phyloP scores from a whole-genome alignment of 2,329 filamentous ascomycete species.

The Trichoderma sp. region DNA sequence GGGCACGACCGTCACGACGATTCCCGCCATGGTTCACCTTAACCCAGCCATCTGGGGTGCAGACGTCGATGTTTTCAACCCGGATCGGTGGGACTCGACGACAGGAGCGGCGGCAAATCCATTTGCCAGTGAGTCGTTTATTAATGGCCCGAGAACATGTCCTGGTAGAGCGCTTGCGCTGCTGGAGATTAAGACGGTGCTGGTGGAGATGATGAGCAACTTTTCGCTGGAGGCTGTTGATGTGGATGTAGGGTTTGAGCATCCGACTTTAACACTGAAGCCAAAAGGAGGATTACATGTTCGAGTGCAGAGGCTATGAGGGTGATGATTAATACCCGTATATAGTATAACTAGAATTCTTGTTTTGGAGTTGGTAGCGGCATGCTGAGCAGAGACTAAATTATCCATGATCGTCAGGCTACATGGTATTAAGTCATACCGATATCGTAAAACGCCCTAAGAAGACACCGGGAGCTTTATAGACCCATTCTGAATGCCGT shows the following conservation, averaged over 20 bases:
- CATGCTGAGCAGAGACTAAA: neutral
- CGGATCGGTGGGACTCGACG: constrained; percentile 38
- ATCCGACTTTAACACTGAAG: constrained; percentile 28
- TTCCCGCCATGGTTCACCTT: constrained; percentile 36
- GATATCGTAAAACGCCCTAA: neutral
- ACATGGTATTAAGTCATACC: neutral
- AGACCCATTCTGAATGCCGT: neutral
- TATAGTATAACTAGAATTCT: neutral
- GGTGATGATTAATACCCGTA: neutral
- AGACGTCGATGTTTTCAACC: constrained; percentile 34
- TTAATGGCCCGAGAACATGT: constrained; percentile 38
- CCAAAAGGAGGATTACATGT: constrained; percentile 22
- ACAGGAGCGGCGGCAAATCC: constrained; percentile 27
- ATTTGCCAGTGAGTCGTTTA: constrained; percentile 37
- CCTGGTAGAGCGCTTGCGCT: constrained; percentile 37
- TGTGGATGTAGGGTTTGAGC: constrained; percentile 25
- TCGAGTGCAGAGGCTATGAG: neutral
- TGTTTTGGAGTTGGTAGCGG: neutral
- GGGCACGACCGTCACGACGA: constrained; percentile 38
- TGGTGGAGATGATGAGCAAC: constrained; percentile 32
- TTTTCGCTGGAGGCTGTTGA: constrained; percentile 27
- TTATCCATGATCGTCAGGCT: neutral
- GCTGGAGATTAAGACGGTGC: constrained; percentile 38
- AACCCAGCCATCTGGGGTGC: constrained; percentile 39
- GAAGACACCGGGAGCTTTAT: neutral